phyloP scores from a whole-genome alignment of 2,329 filamentous ascomycete species.

The Esteya vermicola region DNA sequence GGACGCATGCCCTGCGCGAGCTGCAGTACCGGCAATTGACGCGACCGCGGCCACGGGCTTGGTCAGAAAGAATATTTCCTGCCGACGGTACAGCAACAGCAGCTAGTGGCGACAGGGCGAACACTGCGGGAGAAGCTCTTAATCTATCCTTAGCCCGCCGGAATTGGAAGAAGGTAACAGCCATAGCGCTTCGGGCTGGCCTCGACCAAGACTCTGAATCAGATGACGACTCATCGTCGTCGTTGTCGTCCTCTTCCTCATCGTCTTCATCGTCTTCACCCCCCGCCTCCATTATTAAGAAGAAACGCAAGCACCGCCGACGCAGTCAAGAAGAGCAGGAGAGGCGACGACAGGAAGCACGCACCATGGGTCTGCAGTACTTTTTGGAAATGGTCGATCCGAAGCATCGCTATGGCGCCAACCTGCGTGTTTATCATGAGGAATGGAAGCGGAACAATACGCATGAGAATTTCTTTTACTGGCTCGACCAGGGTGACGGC shows the following conservation, averaged over 20 bases:
- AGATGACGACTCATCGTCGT: neutral
- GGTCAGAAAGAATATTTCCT: no score
- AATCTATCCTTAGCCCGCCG: slow-evolving; percentile 41
- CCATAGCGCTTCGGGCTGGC: slow-evolving; percentile 58
- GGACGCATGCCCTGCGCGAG: slow-evolving; percentile 52
- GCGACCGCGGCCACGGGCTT: slow-evolving; percentile 24
- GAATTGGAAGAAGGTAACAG: slow-evolving; percentile 63
- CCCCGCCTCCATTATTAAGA: slow-evolving; percentile 15
- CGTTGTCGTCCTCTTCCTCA: slow-evolving; percentile 1
- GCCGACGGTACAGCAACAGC: no score
- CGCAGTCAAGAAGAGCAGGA: slow-evolving; percentile 34
- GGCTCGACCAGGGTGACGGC: slow-evolving; percentile 75
- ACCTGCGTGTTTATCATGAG: slow-evolving; percentile 66
- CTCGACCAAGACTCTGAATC: slow-evolving; percentile 20
- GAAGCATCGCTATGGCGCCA: slow-evolving; percentile 79
- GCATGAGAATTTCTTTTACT: slow-evolving; percentile 84
- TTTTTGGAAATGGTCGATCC: slow-evolving; percentile 75
- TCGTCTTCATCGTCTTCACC: neutral
- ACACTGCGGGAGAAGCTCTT: no score
- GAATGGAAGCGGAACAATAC: slow-evolving; percentile 70
- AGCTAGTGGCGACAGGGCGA: neutral
- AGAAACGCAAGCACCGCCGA: slow-evolving; percentile 23
- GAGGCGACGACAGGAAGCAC: slow-evolving; percentile 50
- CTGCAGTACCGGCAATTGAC: slow-evolving; percentile 37
- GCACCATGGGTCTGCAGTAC: slow-evolving; percentile 74